Evolutionary conservation across 2,329 filamentous ascomycete genomes (phyloP), one percentile per base, ranked within the genome.

Genomic region (Tolypocladium album): DNA sequence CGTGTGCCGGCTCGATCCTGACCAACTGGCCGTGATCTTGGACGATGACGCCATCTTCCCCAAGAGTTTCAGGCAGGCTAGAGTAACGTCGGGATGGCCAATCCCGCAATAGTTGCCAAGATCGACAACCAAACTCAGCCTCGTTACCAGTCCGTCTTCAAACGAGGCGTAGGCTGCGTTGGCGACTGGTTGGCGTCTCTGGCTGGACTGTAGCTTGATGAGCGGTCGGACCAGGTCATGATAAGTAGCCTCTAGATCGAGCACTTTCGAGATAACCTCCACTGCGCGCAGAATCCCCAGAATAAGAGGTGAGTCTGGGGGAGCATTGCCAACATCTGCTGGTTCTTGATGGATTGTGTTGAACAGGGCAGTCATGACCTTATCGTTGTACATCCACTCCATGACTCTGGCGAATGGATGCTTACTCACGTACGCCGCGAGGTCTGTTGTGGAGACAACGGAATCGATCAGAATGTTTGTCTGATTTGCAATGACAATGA

Each of bases 351-450:
- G 89, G 38, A 94, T 84, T 13, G 88, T 84, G 60, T 84, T 81
- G 72, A 97, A 93, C 2, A 99, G 76, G 17, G 88, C 84, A 64
- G 83, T 84, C 67, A 96, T 85, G 27, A 97, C 90, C 64, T 88
- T 90, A 68, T 95, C 90, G 70, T 96, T 97, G 74, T 96, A 96
- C 74, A 99, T 84, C 92, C 94, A 97, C 70, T 99, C 94, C 89
- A 97, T 97, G 20, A 96, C 88, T 61, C 95, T 86, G 3, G 90
- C 87, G 69, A 97, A 99, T 0, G 95, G 93, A 74, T 99, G 95
- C 58, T 96, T 82, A 31, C 86, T 85, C 61, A 94, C 86, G 70
- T 99, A 99, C 7, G 83, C 82, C 57, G 86, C 84, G 5, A 97
- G 78, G 60, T 89, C 89, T 3, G 87, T 88, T 4, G 90, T 82